These are phyloP conservation scores for Phytopythium mirpurense DNA, from an alignment of 352 stramenopile genomes.

Conservation along the genomic window DNA sequence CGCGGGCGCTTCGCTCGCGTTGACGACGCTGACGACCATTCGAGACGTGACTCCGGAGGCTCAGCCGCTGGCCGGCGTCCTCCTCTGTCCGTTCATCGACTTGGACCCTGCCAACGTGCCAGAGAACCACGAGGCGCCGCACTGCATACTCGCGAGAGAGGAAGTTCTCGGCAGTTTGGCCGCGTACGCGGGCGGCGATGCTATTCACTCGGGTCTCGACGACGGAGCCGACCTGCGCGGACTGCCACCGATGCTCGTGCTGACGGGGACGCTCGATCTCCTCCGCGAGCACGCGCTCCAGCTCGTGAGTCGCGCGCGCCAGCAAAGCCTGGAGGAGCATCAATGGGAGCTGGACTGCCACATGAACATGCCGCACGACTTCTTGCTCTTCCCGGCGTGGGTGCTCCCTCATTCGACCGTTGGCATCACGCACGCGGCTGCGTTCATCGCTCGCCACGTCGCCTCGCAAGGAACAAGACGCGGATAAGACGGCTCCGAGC, in stretches of 20 bases:
- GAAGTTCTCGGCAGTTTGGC: background rate
- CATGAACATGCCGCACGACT: slow-evolving; percentile 25
- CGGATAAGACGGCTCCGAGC: background rate
- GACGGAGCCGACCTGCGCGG: slow-evolving; percentile 21
- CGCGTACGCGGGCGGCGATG: slow-evolving; percentile 7
- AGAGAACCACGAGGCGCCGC: slow-evolving; percentile 1
- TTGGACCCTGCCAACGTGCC: background rate
- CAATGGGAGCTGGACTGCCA: slow-evolving; percentile 28
- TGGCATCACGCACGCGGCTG: slow-evolving; percentile 13
- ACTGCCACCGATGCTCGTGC: slow-evolving; percentile 32
- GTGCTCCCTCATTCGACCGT: slow-evolving; percentile 22
- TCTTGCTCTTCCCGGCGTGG: slow-evolving; percentile 21
- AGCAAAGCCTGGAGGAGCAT: slow-evolving; percentile 6
- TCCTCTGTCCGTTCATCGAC: slow-evolving; percentile 14
- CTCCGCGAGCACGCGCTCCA: slow-evolving; percentile 17
- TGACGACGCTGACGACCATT: slow-evolving; percentile 9
- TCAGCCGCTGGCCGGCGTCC: slow-evolving; percentile 13
- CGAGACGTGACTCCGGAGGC: background rate
- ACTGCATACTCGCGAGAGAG: slow-evolving; percentile 16
- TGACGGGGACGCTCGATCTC: slow-evolving; percentile 24
- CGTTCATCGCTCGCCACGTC: slow-evolving; percentile 17
- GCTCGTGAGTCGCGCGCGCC: slow-evolving; percentile 18
- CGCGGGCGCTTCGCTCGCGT: slow-evolving; percentile 17
- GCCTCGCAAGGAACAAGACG: background rate
- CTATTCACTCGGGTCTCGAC: no score